A percentile compares a stretch with the other conserved stretches of the same genome.
Evolutionary conservation across 2,329 filamentous ascomycete genomes (phyloP).

Genomic region (Graphilbum sp.): DNA sequence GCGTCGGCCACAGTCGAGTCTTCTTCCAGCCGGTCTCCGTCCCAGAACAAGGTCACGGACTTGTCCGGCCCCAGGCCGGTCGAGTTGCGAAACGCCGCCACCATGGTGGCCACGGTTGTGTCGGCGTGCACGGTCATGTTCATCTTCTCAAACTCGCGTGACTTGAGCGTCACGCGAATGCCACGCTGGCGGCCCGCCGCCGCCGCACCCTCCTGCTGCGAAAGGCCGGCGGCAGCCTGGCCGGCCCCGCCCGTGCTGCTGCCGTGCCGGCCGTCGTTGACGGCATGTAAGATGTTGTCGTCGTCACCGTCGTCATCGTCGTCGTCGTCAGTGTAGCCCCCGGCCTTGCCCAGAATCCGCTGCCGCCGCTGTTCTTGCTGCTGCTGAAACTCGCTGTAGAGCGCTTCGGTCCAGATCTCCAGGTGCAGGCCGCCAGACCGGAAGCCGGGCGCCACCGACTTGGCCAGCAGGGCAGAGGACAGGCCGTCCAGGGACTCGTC

Average conservation of each 20-base stretch:
- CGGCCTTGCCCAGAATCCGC: conserved; percentile 23
- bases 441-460: conserved; percentile 26
- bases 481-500: conserved; percentile 23
- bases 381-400: conserved; percentile 32
- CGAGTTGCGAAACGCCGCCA: conserved; percentile 41
- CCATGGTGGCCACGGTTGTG: conserved; percentile 45
- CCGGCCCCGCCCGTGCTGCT: too few species aligned
- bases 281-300: conserved; percentile 6
- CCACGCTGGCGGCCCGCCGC: too few species aligned
- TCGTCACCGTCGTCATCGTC: conserved; percentile 10
- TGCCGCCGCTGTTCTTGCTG: conserved; percentile 30
- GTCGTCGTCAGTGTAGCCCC: conserved; percentile 19
- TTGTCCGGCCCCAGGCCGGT: conserved; percentile 33
- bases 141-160: conserved; percentile 30
- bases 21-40: conserved; percentile 55
- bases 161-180: conserved; percentile 36
- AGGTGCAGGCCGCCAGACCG: conserved; percentile 46
- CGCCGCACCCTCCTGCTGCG: too few species aligned
- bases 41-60: conserved; percentile 49
- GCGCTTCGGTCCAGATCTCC: conserved; percentile 58
- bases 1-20: conserved; percentile 44
- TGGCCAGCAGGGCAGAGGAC: too few species aligned
- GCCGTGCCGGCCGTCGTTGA: conserved; percentile 9
- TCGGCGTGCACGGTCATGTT: conserved; percentile 33
- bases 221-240: too few species aligned